A percentile compares a stretch with the other conserved stretches of the same genome.
Conservation (phyloP, 2,329 filamentous ascomycete species). For the Aspergillus fructus region DNA sequence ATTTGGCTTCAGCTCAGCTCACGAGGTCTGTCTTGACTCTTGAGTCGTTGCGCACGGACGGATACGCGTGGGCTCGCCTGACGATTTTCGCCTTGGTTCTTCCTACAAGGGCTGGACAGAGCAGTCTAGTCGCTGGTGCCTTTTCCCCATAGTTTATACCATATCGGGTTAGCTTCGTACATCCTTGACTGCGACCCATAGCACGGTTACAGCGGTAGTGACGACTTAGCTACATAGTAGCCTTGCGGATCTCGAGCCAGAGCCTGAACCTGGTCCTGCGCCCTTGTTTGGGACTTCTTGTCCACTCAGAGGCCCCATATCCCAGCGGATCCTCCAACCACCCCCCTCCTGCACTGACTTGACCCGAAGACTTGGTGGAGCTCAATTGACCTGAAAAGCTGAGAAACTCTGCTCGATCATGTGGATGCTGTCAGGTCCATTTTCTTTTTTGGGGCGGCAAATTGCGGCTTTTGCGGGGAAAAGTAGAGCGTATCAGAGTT, state of each 20-base stretch:
- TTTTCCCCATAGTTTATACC: slow-evolving; percentile 13
- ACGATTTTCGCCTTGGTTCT: slow-evolving; percentile 16
- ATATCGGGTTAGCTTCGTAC: slow-evolving; percentile 15
- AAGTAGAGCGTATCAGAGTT: slow-evolving; percentile 26
- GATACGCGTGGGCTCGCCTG: slow-evolving; percentile 23
- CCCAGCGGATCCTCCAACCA: slow-evolving; percentile 13
- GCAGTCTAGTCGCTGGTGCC: slow-evolving; percentile 9
- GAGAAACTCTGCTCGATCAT: slow-evolving; percentile 24
- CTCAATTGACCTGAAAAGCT: slow-evolving; percentile 21
- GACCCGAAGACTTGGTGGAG: slow-evolving; percentile 18
- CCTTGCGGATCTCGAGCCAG: slow-evolving; percentile 19
- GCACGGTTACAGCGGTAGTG: slow-evolving; percentile 18
- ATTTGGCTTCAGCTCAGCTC: slow-evolving; percentile 23
- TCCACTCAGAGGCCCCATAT: slow-evolving; percentile 18
- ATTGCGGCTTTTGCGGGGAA: slow-evolving; percentile 32
- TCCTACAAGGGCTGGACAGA: slow-evolving; percentile 11
- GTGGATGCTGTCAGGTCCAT: slow-evolving; percentile 26
- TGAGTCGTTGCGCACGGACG: slow-evolving; percentile 23
- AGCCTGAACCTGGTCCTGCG: slow-evolving; percentile 11
- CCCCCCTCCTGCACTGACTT: slow-evolving; percentile 8
- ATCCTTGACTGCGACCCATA: slow-evolving; percentile 11
- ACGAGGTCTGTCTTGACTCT: slow-evolving; percentile 19
- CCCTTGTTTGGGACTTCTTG: slow-evolving; percentile 14
- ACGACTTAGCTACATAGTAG: slow-evolving; percentile 17
- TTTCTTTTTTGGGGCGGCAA: slow-evolving; percentile 26